Percentiles rank a stretch among this genome's conserved stretches.
These are phyloP conservation scores for Populus hybrid DNA, from an alignment of 441 rosid genomes.

Conservation along the genomic window DNA sequence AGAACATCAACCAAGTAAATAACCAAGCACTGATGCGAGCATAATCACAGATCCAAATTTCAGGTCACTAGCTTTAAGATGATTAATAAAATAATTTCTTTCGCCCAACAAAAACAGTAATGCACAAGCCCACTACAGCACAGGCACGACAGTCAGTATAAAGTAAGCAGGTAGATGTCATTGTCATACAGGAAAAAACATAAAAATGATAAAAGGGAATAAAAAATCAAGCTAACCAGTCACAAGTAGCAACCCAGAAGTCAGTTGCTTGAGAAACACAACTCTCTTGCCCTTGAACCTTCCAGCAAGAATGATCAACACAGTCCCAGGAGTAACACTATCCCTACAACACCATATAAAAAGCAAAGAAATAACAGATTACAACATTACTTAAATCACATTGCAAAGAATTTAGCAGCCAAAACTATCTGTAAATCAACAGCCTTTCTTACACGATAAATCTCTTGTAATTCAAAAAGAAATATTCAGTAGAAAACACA, in stretches of 20 bases:
- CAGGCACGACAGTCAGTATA: neutral
- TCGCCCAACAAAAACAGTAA: neutral
- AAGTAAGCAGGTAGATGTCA: neutral
- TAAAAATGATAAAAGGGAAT: neutral
- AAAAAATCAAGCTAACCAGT: constrained; percentile 43
- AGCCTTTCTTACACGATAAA: neutral
- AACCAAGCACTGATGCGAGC: neutral
- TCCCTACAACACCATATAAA: constrained; percentile 30
- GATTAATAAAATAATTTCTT: too few species aligned
- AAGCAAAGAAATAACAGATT: neutral
- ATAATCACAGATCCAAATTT: neutral
- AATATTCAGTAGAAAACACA: neutral
- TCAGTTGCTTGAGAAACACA: constrained; percentile 75
- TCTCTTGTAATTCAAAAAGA: neutral
- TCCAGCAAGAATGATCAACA: constrained; percentile 72
- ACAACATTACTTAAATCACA: neutral
- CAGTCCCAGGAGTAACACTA: constrained; percentile 69
- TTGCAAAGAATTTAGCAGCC: neutral
- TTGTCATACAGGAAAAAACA: neutral
- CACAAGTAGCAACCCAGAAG: constrained; percentile 68
- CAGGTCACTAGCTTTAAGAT: neutral
- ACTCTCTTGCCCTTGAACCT: constrained; percentile 82
- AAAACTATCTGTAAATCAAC: neutral
- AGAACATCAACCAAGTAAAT: neutral
- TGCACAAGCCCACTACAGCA: neutral